Evolutionary conservation across 352 stramenopile species (phyloP), one percentile per base, ranked within the genome.

Genomic region (Thalassiosira hispida): DNA sequence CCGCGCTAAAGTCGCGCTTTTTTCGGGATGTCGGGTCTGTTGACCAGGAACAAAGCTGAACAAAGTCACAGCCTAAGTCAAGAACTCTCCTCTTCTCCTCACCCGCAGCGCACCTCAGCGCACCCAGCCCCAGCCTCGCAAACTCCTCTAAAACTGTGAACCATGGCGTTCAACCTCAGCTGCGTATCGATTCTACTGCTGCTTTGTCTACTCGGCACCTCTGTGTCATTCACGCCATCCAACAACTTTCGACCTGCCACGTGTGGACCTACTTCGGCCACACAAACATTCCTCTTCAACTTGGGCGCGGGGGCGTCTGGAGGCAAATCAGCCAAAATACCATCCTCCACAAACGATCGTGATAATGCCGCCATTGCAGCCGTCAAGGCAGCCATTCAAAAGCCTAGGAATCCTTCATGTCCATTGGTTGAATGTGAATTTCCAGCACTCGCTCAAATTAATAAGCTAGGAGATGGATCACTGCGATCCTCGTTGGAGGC

Each of bases 381-480:
- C 0, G 72, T 90, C 22, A 86, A 89, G 59, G 59, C 70, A 42
- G 84, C 87, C 0, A 79, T 92, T 55, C 47, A 59, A 23, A 77
- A 68, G 20, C 87, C 84, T 0, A 72, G 67, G 18, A 77, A 35
- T 49, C 49, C 69, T 38, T 44, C 57, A 9, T 89, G 71, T 46
- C 75, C 81, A 29, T 51, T 90, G 25, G 77, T 92, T 25, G 87
- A 92, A 65, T 88, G 80, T 44, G 87, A 92, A 85, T 92, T 91
- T 56, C 87, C 84, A 25, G 69, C 73, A 16, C 35, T 91, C 11
- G 60, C 29, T 29, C 44, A 71, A 35, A 55, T 91, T n/a, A 92
- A 92, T 62, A 91, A 92, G 60, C 53, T 92, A 1, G 87, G 84
- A 20, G 87, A 92, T 68, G 87, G 87, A 63, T 86, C 69, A 8